phyloP scores from a whole-genome alignment of 352 stramenopile species.

The Plasmopara viticola region DNA sequence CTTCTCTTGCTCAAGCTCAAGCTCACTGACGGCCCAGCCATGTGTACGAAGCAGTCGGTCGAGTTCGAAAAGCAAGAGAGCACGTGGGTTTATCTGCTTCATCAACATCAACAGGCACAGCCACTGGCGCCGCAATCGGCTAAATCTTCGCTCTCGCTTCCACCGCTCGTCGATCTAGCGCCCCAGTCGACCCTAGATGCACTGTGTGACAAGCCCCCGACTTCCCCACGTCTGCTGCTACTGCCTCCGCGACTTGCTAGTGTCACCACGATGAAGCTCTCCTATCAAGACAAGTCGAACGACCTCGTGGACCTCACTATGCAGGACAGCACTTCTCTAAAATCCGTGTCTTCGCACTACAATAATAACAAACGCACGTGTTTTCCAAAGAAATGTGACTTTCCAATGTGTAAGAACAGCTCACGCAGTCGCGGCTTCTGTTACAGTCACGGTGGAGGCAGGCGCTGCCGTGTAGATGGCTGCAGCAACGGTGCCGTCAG shows the following conservation, averaged over 20 bases:
- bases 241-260: slow-evolving; percentile 2
- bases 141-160: slow-evolving; percentile 15
- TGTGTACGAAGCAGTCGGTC: slow-evolving; percentile 44
- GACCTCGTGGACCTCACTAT: slow-evolving; percentile 17
- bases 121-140: slow-evolving; percentile 24
- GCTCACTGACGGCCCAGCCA: slow-evolving; percentile 1
- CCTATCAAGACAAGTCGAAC: slow-evolving; percentile 23
- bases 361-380: slow-evolving; percentile 46
- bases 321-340: slow-evolving; percentile 6
- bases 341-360: slow-evolving; percentile 5
- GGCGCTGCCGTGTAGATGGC: slow-evolving; percentile 54
- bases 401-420: slow-evolving; percentile 81
- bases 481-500: slow-evolving; percentile 74
- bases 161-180: slow-evolving; percentile 6
- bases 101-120: slow-evolving; percentile 43
- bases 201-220: slow-evolving; percentile 11
- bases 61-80: slow-evolving; percentile 44
- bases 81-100: slow-evolving; percentile 52
- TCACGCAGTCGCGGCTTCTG: slow-evolving; percentile 72
- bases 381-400: slow-evolving; percentile 79
- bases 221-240: slow-evolving; percentile 7
- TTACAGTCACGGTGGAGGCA: slow-evolving; percentile 67
- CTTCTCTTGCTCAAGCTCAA: neutral
- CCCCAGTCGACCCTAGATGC: slow-evolving; percentile 4
- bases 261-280: slow-evolving; percentile 21